A percentile compares a stretch with the other conserved stretches of the same genome.
phyloP scores from a whole-genome alignment of 441 rosid species.

The Kokia cookei region DNA sequence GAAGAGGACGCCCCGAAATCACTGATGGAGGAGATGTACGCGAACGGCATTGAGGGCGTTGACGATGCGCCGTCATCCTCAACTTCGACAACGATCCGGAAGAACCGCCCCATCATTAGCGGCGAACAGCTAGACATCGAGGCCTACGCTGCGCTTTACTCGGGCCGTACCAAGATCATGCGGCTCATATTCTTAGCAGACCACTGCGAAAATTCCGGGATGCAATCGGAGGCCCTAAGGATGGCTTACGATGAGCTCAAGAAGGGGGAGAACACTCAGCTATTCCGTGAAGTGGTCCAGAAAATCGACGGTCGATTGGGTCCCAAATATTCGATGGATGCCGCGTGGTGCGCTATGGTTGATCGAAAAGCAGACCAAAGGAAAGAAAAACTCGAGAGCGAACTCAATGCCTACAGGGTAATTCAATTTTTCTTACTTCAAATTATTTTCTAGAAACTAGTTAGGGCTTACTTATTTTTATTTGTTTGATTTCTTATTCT shows the following conservation, averaged over 20 bases:
- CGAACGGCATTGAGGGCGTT: slow-evolving; percentile 53
- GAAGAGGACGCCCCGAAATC: slow-evolving; percentile 51
- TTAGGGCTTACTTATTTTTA: background rate
- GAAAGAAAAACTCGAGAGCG: slow-evolving; percentile 82
- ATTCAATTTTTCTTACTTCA: background rate
- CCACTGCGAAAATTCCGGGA: slow-evolving; percentile 49
- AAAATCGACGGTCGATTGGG: slow-evolving; percentile 74
- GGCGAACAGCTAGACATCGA: slow-evolving; percentile 91
- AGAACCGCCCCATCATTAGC: slow-evolving; percentile 52
- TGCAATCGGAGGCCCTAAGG: slow-evolving; percentile 75
- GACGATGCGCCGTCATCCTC: slow-evolving; percentile 6
- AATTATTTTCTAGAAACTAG: background rate
- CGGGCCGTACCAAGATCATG: slow-evolving; percentile 72
- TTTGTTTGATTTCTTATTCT: background rate
- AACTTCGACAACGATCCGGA: slow-evolving; percentile 18
- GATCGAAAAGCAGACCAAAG: slow-evolving; percentile 80
- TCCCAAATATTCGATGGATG: slow-evolving; percentile 47
- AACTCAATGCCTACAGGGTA: slow-evolving; percentile 93
- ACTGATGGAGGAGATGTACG: slow-evolving; percentile 57
- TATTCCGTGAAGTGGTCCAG: slow-evolving; percentile 69
- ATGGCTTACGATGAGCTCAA: slow-evolving; percentile 95
- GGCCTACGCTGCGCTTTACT: slow-evolving; percentile 78
- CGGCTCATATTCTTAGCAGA: slow-evolving; percentile 75
- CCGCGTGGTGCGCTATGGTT: slow-evolving; percentile 61
- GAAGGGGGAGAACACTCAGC: slow-evolving; percentile 85